phyloP scores from a whole-genome alignment of 2,329 filamentous ascomycete genomes.

The Sclerotiophoma versabilis region DNA sequence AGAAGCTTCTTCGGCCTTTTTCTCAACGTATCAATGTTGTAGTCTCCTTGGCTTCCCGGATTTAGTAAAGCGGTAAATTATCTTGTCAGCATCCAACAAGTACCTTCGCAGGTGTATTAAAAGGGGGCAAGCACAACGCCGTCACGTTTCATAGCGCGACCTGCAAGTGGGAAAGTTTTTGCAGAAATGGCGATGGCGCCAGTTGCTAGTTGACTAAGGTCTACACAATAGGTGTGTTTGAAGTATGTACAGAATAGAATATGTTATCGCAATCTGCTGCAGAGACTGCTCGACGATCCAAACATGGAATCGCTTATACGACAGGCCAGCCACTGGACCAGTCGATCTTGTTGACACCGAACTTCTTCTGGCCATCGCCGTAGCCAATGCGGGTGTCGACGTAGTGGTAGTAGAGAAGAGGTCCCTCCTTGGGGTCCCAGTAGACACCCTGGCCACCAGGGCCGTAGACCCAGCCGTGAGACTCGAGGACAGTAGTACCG shows the following conservation, averaged over 20 bases:
- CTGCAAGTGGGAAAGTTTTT: no score
- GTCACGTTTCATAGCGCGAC: no score
- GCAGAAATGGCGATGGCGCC: no score
- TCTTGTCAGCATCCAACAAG: no score
- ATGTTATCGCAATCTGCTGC: neutral
- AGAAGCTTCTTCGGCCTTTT: neutral
- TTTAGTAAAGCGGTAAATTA: no score
- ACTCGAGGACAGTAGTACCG: constrained; percentile 67
- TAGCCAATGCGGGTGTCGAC: constrained; percentile 63
- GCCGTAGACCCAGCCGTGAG: constrained; percentile 67
- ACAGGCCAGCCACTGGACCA: constrained; percentile 61
- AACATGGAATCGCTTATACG: constrained; percentile 30
- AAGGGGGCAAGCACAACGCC: no score
- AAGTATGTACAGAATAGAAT: constrained; percentile 9
- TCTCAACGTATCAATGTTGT: neutral
- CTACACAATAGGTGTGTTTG: neutral
- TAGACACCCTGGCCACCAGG: constrained; percentile 71
- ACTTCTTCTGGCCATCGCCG: constrained; percentile 59
- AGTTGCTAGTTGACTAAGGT: neutral
- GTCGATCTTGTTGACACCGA: constrained; percentile 60
- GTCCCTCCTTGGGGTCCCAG: constrained; percentile 57
- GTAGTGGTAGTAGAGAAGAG: constrained; percentile 70
- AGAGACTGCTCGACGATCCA: neutral
- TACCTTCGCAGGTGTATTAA: no score
- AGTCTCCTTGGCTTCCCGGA: no score